These are phyloP conservation scores for Aspergillus texensis DNA, from an alignment of 2,329 filamentous ascomycete genomes.

Conservation along the genomic window DNA sequence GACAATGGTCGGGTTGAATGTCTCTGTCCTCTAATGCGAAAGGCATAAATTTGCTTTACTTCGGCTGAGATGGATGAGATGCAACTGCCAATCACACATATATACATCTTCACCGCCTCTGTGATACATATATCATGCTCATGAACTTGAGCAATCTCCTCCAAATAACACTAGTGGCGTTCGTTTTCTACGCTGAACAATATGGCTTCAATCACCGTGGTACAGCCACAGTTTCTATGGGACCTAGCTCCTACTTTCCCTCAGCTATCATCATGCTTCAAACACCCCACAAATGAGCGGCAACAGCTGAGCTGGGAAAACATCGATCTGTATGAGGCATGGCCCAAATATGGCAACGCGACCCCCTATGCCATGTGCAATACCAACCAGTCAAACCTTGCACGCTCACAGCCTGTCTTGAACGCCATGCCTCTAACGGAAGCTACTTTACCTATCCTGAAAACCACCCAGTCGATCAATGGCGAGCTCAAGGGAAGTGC, in stretches of 20 bases:
- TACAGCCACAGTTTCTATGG: background rate
- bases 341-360: background rate
- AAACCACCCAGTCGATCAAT: background rate
- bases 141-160: background rate
- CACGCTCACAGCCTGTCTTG: background rate
- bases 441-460: background rate
- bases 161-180: background rate
- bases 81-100: background rate
- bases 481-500: background rate
- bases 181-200: background rate
- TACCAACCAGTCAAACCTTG: background rate
- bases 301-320: background rate
- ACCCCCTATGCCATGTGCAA: background rate
- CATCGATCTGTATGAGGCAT: background rate
- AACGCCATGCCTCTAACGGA: background rate
- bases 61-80: background rate
- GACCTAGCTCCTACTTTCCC: background rate
- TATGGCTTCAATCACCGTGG: background rate
- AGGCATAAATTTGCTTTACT: background rate
- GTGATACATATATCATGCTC: background rate
- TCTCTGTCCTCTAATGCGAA: background rate
- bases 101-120: background rate
- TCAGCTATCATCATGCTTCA: background rate
- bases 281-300: background rate
- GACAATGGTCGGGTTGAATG: background rate